Base-by-base conservation (phyloP, 208 protist species). In the Tritrichomonas musculus region DNA sequence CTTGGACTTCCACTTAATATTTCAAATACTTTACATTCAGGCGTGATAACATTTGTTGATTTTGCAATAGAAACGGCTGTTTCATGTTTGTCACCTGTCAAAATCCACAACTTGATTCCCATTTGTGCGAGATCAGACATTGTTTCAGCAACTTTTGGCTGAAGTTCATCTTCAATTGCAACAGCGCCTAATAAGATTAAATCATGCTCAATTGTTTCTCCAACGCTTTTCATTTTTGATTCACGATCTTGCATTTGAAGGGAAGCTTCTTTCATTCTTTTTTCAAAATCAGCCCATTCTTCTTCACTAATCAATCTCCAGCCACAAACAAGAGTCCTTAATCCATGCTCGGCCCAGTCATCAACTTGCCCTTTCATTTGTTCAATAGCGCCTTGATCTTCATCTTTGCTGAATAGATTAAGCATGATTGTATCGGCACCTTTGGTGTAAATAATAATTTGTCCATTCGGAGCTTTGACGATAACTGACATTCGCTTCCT, bases 401-500 rank as follows among this genome's bases (percentile, higher is more conserved):
- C 55, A 30, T 94, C 80, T 60, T 11, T 17, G 0, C 9, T 22
- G 13, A 92, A 39, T 14, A 94, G 33, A 25, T 36, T n/a, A 27
- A 69, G 64, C 57, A 94, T 94, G 11, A 94, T 92, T 41, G 94
- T 95, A 94, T 99, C 98, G 0, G 98, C 98, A 13, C 99, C 99
- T 93, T 99, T 99, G 95, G 98, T 98, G 94, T 97, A 98, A 72
- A 99, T 97, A 2, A 94, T 95, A 93, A 98, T 98, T 13, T 94
- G n/a, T 22, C 94, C 96, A 3, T 92, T 95, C 39, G 44, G 36
- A 17, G 33, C 82, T 57, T 97, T 94, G 3, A 99, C 94, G 13
- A 99, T 96, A 92, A 99, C 98, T n/a, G 98, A 98, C 99, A 99
- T 99, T 75, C 98, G 96, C 95, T 99, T 99, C 9, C 96, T 95